phyloP scores from a whole-genome alignment of 495 filamentous ascomycete genomes.

The Umbilicaria muhlenbergii region DNA sequence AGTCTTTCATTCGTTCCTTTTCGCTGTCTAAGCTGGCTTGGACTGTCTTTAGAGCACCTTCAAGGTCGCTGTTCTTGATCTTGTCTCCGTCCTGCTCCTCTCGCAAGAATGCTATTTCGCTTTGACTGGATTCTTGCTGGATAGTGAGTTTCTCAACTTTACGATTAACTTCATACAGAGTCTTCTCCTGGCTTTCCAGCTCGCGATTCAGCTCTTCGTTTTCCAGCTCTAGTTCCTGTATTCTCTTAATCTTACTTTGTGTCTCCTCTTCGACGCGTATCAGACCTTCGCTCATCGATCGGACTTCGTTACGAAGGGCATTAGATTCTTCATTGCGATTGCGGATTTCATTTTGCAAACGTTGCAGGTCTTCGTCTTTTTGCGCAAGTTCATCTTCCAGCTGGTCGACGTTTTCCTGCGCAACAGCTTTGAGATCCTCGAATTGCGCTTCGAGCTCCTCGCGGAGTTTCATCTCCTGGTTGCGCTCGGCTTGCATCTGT shows the following conservation, averaged over 20 bases:
- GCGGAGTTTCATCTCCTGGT: conserved; percentile 64
- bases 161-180: conserved; percentile 61
- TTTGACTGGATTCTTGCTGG: conserved; percentile 81
- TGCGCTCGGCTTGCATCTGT: conserved; percentile 69
- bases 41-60: conserved; percentile 59
- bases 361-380: conserved; percentile 54
- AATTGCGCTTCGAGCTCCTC: conserved; percentile 70
- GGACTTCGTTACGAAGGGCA: conserved; percentile 78
- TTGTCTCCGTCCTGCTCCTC: conserved; percentile 97
- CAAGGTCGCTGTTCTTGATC: conserved; percentile 90
- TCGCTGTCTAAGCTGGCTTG: conserved; percentile 63
- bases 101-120: conserved; percentile 84
- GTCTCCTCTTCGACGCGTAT: conserved; percentile 79
- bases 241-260: conserved; percentile 44
- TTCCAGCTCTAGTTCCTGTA: conserved; percentile 60
- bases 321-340: conserved; percentile 58
- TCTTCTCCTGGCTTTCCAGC: conserved; percentile 59
- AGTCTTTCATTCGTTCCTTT: conserved; percentile 58
- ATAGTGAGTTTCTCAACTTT: conserved; percentile 76
- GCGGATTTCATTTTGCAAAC: conserved; percentile 50
- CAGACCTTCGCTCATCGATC: conserved; percentile 70
- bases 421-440: conserved; percentile 62
- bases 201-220: conserved; percentile 61
- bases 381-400: conserved; percentile 62
- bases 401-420: conserved; percentile 59